A percentile compares a stretch with the other conserved stretches of the same genome.
Evolutionary conservation across 495 filamentous ascomycete genomes (phyloP).

Genomic region (Daldinia vernicosa): DNA sequence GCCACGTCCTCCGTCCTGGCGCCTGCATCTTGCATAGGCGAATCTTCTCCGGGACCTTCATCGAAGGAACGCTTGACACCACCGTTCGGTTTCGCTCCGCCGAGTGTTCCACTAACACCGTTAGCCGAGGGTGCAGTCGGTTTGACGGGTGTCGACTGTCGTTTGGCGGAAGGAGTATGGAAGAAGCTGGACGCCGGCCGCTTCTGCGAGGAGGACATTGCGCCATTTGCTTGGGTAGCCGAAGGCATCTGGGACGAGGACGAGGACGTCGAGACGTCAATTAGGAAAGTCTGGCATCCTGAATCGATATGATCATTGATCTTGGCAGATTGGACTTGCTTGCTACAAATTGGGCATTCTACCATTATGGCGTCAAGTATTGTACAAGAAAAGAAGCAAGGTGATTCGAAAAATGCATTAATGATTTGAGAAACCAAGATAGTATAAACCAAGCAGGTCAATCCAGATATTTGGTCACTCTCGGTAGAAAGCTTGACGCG

Average conservation of each 20-base stretch:
- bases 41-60: constrained; percentile 51
- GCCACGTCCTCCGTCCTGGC: constrained; percentile 29
- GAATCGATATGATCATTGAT: constrained; percentile 96
- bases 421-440: background rate
- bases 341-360: constrained; percentile 85
- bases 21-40: constrained; percentile 34
- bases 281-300: constrained; percentile 71
- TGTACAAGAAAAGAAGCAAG: background rate
- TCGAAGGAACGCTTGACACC: constrained; percentile 57
- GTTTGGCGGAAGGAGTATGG: constrained; percentile 71
- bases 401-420: background rate
- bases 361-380: constrained; percentile 66
- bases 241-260: constrained; percentile 38
- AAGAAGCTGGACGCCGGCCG: constrained; percentile 77
- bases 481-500: constrained; percentile 23
- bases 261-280: constrained; percentile 50
- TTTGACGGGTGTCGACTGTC: constrained; percentile 48
- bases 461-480: background rate
- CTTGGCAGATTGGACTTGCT: constrained; percentile 73
- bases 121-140: constrained; percentile 32
- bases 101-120: constrained; percentile 37
- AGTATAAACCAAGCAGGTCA: background rate
- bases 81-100: constrained; percentile 31
- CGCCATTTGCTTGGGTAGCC: constrained; percentile 56
- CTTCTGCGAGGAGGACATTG: constrained; percentile 56